These are phyloP conservation scores for Pseudopediastrum boryanum DNA, from an alignment of 139 green algal genomes.

Conservation along the genomic window DNA sequence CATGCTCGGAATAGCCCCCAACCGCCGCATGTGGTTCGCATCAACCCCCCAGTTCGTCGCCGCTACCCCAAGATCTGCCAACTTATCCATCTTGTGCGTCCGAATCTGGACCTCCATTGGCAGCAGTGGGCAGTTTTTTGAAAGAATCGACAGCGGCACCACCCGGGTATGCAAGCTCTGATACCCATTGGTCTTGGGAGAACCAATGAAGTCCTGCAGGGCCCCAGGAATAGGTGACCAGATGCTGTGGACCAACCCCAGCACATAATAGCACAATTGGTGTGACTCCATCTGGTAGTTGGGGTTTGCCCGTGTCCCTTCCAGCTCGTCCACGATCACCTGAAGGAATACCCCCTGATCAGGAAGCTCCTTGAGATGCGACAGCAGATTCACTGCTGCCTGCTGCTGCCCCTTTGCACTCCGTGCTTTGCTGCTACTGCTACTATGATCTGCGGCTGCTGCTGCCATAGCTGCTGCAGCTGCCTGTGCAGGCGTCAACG, in stretches of 20 bases:
- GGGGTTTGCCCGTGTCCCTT: neutral
- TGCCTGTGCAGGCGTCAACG: constrained; percentile 23
- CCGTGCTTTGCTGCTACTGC: neutral
- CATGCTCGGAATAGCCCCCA: too few relatives aligned
- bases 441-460: neutral
- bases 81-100: constrained; percentile 19
- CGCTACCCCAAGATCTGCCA: constrained; percentile 6
- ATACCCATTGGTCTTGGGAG: constrained; percentile 86
- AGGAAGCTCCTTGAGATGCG: constrained; percentile 7
- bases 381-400: neutral
- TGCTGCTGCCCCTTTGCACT: neutral
- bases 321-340: neutral
- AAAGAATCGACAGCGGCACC: constrained; percentile 41
- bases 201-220: constrained; percentile 93
- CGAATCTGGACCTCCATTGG: constrained; percentile 38
- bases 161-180: constrained; percentile 83
- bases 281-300: constrained; percentile 7
- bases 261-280: constrained; percentile 73
- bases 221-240: constrained; percentile 81
- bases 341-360: constrained; percentile 12
- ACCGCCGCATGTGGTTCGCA: too few relatives aligned
- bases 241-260: constrained; percentile 74
- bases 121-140: constrained; percentile 19
- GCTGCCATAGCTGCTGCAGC: neutral
- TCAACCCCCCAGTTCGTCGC: constrained; percentile 1